Base-by-base conservation (phyloP, 352 stramenopile genomes). In the Thraustochytrium sp. region DNA sequence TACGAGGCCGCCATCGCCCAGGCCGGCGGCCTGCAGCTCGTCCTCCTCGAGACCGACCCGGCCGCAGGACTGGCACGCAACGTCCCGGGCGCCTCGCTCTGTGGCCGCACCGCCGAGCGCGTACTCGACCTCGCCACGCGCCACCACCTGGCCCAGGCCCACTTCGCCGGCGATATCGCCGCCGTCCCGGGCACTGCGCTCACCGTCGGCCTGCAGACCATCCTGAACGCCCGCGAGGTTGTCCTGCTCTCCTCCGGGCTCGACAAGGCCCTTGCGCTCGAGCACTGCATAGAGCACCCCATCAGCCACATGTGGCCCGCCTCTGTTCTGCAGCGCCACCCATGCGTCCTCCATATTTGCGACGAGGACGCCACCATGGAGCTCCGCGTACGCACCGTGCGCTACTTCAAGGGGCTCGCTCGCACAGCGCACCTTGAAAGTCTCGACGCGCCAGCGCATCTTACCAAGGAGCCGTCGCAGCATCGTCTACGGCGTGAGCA, bases 281-380 rank as follows among this genome's bases (percentile, higher is more conserved):
- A 75, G 62, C 11, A 26, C 8, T 75, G 62, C 31, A n/a, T 75
- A 18, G 62, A 75, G 40, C 8, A 61, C 23, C 9, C 62, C 5
- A 9, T 75, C 8, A 94, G 92, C 85, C 90, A 94, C 89, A 94
- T 94, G 90, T 94, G 89, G 89, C 93, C 90, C 11, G 90, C 94
- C 62, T 94, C 90, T 8, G 91, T 91, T 85, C 88, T 94, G 76
- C 90, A 94, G 86, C 85, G 88, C 64, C 90, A 94, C 82, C 83
- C 86, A 13, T 74, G 65, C 42, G 38, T 36, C 42, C 51, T 74
- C 3, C 77, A 84, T n/a, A 88, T 92, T 11, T 93, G 89, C 59
- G 90, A 94, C 46, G 90, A 94, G 82, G 89, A 92, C 51, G 90
- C 90, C 21, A 94, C 90, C 8, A 88, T 91, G 72, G 90, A 94